These are phyloP conservation scores for Stropharia rugosoannulata DNA, from an alignment of 768 basidiomycete species.

Conservation along the genomic window DNA sequence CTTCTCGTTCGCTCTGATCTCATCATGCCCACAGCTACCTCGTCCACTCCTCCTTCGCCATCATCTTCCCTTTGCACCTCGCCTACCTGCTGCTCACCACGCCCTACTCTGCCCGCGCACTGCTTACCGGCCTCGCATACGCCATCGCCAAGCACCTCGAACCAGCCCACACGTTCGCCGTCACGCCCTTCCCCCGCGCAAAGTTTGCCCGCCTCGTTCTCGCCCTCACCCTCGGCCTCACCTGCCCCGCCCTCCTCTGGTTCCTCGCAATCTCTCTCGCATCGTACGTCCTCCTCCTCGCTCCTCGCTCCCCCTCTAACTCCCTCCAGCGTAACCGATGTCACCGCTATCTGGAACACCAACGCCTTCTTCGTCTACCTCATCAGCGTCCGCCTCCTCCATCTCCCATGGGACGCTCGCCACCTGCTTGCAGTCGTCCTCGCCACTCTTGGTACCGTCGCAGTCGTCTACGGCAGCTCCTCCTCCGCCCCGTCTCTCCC, in stretches of 20 bases:
- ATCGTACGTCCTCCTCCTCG: slow-evolving; percentile 49
- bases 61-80: slow-evolving; percentile 85
- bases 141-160: slow-evolving; percentile 49
- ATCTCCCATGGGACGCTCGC: slow-evolving; percentile 59
- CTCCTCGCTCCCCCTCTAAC: background rate
- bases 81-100: slow-evolving; percentile 56
- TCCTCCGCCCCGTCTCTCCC: slow-evolving; percentile 23
- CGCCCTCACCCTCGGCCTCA: slow-evolving; percentile 56
- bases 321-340: slow-evolving; percentile 66
- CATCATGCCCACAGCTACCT: slow-evolving; percentile 56
- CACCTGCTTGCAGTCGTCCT: slow-evolving; percentile 72
- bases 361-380: slow-evolving; percentile 92
- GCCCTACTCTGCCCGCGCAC: slow-evolving; percentile 42
- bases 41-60: slow-evolving; percentile 77
- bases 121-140: slow-evolving; percentile 51
- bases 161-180: slow-evolving; percentile 27
- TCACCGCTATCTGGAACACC: slow-evolving; percentile 87
- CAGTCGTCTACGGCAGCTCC: slow-evolving; percentile 80
- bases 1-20: background rate
- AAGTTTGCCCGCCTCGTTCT: slow-evolving; percentile 38
- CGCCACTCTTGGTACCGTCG: slow-evolving; percentile 78
- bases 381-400: slow-evolving; percentile 72
- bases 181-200: slow-evolving; percentile 34
- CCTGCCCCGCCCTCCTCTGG: slow-evolving; percentile 70
- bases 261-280: slow-evolving; percentile 68